Conservation (phyloP, 495 filamentous ascomycete species). For the Penicillium egyptiacum region DNA sequence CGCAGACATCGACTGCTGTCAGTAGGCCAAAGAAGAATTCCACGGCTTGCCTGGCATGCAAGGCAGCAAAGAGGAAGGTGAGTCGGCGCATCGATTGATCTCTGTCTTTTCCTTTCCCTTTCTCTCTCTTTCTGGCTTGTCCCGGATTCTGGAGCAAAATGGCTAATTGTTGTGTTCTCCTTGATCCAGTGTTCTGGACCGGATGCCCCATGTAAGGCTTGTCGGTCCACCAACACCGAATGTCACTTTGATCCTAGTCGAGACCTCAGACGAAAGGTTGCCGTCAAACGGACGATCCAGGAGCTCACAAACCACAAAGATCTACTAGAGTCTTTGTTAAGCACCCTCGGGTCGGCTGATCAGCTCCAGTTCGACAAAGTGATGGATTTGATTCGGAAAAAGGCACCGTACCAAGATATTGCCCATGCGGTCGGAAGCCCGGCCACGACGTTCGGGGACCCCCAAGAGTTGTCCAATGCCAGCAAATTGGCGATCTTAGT, state of each 20-base stretch:
- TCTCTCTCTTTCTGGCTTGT: neutral
- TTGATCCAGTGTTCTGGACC: conserved; percentile 39
- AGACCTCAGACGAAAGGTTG: conserved; percentile 45
- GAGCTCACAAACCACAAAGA: conserved; percentile 39
- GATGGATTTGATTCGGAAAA: conserved; percentile 28
- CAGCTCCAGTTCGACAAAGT: conserved; percentile 27
- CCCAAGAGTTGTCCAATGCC: conserved; percentile 10
- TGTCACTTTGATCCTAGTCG: conserved; percentile 44
- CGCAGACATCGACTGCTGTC: conserved; percentile 22
- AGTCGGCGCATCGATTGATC: conserved; percentile 2
- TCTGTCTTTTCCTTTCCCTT: neutral
- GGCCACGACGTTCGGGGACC: conserved; percentile 22
- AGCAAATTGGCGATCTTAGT: conserved; percentile 15
- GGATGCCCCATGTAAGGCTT: conserved; percentile 42
- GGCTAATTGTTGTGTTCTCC: conserved; percentile 7
- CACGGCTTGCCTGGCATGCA: conserved; percentile 43
- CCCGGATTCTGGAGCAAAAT: neutral
- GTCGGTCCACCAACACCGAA: conserved; percentile 28
- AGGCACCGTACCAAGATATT: conserved; percentile 27
- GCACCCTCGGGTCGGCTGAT: conserved; percentile 29
- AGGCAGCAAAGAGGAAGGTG: conserved; percentile 47
- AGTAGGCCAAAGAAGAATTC: conserved; percentile 43
- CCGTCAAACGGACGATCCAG: conserved; percentile 36
- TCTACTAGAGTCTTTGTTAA: conserved; percentile 33
- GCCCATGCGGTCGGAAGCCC: conserved; percentile 25